phyloP scores from a whole-genome alignment of 345 rosid genomes.

The Murraya paniculata region DNA sequence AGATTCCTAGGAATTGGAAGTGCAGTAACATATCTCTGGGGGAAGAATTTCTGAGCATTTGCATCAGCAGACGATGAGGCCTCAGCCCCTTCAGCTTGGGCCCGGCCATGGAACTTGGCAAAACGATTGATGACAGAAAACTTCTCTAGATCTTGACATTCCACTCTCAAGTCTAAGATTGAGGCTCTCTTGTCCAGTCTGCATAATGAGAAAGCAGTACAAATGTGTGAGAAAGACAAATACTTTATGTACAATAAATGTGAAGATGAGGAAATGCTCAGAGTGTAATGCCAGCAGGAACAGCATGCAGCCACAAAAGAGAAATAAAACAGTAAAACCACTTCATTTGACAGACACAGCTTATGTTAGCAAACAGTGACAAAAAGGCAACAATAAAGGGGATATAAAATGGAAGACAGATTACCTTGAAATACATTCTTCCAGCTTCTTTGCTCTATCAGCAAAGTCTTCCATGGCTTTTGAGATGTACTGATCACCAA shows the following conservation, averaged over 20 bases:
- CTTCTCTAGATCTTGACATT: slow-evolving; percentile 79
- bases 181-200: slow-evolving; percentile 73
- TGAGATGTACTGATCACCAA: slow-evolving; percentile 46
- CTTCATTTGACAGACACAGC: neutral
- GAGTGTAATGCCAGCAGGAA: neutral
- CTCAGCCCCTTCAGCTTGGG: slow-evolving; percentile 50
- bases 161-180: slow-evolving; percentile 66
- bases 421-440: slow-evolving; percentile 63
- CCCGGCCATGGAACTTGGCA: slow-evolving; percentile 81
- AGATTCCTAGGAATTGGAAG: slow-evolving; percentile 78
- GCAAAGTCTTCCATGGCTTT: slow-evolving; percentile 64
- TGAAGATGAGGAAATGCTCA: neutral
- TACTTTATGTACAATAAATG: neutral
- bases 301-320: neutral
- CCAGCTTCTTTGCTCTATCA: slow-evolving; percentile 54
- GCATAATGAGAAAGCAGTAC: slow-evolving; percentile 24
- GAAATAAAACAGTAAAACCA: neutral
- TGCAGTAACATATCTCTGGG: slow-evolving; percentile 85
- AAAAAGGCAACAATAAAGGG: neutral
- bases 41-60: slow-evolving; percentile 45
- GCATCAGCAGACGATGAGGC: slow-evolving; percentile 40
- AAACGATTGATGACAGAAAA: slow-evolving; percentile 84
- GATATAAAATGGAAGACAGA: neutral
- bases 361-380: neutral
- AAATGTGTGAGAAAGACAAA: slow-evolving; percentile 5